These are phyloP conservation scores for Sphaceloma murrayae DNA, from an alignment of 2,329 filamentous ascomycete genomes.

Conservation along the genomic window DNA sequence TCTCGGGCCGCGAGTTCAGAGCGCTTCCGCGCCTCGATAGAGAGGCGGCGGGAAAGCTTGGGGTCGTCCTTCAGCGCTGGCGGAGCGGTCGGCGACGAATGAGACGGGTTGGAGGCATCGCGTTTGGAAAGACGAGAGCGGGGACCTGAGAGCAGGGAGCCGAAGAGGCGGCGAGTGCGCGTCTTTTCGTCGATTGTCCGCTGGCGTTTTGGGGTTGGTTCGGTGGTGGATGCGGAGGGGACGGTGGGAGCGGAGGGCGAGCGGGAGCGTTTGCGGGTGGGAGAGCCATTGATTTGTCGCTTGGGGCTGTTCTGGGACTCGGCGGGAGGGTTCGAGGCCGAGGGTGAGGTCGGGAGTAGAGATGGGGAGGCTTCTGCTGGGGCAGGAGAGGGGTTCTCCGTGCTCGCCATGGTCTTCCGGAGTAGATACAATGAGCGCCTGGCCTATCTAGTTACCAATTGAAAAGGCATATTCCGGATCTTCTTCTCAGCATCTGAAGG, in stretches of 20 bases:
- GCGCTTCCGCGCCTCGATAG: slow-evolving; percentile 3
- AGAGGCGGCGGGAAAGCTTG: neutral
- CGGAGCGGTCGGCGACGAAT: neutral
- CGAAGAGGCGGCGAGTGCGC: slow-evolving; percentile 76
- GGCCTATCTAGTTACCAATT: neutral
- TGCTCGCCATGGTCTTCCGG: neutral
- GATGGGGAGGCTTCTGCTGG: slow-evolving; percentile 14
- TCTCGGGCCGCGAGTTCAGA: slow-evolving; percentile 4
- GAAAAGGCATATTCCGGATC: neutral
- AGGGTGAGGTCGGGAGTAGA: slow-evolving; percentile 11
- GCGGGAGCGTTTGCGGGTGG: slow-evolving; percentile 4
- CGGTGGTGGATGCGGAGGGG: neutral
- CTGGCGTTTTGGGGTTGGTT: slow-evolving; percentile 3
- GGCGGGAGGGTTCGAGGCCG: slow-evolving; percentile 8
- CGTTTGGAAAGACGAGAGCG: slow-evolving; percentile 45
- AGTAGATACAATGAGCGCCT: neutral
- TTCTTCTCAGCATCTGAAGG: no score
- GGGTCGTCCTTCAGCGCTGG: neutral
- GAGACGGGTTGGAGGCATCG: neutral
- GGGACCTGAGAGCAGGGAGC: slow-evolving; percentile 51
- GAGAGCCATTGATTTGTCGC: neutral
- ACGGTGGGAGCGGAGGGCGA: neutral
- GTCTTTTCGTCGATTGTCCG: slow-evolving; percentile 59
- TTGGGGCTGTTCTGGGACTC: slow-evolving; percentile 11
- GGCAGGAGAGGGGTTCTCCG: neutral